phyloP scores from a whole-genome alignment of 495 filamentous ascomycete species.

The Oidiodendron maius region DNA sequence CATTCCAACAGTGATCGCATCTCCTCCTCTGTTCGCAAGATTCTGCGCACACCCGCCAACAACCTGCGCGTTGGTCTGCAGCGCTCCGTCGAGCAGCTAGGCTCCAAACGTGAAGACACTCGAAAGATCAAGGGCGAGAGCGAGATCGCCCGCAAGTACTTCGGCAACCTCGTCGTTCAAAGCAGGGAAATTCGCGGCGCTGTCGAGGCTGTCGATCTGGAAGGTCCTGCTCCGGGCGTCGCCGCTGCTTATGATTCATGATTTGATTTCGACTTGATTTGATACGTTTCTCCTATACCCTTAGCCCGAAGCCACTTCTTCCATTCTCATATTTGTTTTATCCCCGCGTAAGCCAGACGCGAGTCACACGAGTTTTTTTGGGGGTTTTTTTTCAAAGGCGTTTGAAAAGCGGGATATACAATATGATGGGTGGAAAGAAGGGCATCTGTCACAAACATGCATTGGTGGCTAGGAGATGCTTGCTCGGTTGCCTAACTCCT shows the following conservation, averaged over 20 bases:
- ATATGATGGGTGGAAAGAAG: too few species aligned
- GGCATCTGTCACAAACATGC: too few species aligned
- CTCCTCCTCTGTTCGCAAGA: conserved; percentile 73
- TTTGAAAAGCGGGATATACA: too few species aligned
- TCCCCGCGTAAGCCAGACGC: too few species aligned
- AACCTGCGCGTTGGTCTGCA: conserved; percentile 74
- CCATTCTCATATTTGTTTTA: too few species aligned
- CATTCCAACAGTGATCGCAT: conserved; percentile 84
- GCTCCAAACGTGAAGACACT: conserved; percentile 69
- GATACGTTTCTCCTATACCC: too few species aligned
- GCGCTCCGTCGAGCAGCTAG: conserved; percentile 76
- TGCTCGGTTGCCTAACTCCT: too few species aligned
- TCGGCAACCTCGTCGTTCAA: conserved; percentile 75
- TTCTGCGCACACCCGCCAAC: conserved; percentile 77
- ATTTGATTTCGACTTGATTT: too few species aligned
- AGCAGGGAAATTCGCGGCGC: conserved; percentile 62
- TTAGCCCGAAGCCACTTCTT: too few species aligned
- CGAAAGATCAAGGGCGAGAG: conserved; percentile 68
- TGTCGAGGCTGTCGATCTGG: conserved; percentile 47
- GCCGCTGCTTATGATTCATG: conserved; percentile 16
- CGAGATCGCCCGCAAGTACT: conserved; percentile 77
- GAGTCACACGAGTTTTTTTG: too few species aligned
- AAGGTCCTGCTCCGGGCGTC: conserved; percentile 21
- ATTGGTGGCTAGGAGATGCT: too few species aligned
- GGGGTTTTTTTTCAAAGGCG: too few species aligned